phyloP scores from a whole-genome alignment of 208 protist species.

The Strigomonas culicis region DNA sequence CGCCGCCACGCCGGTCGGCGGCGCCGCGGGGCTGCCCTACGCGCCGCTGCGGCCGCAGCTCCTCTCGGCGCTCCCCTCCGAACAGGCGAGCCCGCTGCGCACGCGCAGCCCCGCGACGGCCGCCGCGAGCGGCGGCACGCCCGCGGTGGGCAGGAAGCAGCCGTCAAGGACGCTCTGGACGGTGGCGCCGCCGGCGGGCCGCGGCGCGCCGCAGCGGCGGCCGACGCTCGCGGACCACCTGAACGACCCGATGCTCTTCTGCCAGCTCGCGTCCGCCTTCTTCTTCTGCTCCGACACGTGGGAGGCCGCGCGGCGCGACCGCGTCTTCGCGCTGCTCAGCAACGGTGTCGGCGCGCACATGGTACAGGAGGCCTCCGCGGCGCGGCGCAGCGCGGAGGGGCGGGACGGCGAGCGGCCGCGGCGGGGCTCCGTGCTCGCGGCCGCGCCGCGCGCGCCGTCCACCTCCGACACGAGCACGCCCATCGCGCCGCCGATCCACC shows the following conservation, averaged over 20 bases:
- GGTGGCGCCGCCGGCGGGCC: no score
- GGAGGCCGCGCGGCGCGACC: conserved; percentile 19
- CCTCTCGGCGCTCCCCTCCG: no score
- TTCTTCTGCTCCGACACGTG: conserved; percentile 62
- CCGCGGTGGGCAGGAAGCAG: conserved; percentile 1
- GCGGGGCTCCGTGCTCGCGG: not conserved
- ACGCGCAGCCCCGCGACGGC: no score
- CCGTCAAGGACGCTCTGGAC: not conserved
- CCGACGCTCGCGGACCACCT: not conserved
- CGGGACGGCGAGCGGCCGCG: not conserved
- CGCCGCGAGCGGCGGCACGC: not conserved
- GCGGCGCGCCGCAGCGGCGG: not conserved
- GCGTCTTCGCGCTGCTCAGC: not conserved
- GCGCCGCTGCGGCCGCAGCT: no score
- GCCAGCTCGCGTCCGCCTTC: conserved; percentile 59
- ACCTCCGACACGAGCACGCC: not conserved
- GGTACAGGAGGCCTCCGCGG: not conserved
- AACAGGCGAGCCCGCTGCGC: no score
- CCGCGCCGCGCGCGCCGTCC: not conserved
- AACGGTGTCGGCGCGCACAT: conserved; percentile 5
- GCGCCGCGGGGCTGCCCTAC: no score
- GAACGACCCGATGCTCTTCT: conserved; percentile 21
- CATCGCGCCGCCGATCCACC: not conserved
- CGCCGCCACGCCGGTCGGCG: no score
- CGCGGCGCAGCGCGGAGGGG: not conserved